Evolutionary conservation across 108 stramenopile genomes (phyloP).

Genomic region (Bacterosira constricta): DNA sequence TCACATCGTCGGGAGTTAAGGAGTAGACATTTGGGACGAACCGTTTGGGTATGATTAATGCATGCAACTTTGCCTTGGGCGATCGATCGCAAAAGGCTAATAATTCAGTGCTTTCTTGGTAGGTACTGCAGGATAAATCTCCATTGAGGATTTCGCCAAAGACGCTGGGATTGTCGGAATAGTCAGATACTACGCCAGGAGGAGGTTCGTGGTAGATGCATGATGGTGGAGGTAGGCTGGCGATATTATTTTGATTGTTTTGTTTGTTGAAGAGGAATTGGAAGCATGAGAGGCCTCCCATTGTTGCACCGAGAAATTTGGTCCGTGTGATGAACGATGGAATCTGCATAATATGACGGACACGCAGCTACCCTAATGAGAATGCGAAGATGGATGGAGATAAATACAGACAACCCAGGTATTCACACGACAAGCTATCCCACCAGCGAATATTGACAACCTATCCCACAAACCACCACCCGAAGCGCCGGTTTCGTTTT

Average conservation of each 20-base stretch:
- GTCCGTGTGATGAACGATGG: not conserved
- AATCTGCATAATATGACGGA: no score
- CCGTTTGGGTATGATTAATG: slow-evolving; percentile 71
- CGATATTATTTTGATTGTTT: not conserved
- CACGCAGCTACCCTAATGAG: no score
- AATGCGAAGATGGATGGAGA: no score
- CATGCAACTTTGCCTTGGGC: slow-evolving; percentile 63
- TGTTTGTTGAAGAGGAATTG: not conserved
- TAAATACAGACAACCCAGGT: no score
- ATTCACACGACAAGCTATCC: no score
- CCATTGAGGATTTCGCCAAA: slow-evolving; percentile 76
- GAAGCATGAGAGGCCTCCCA: not conserved
- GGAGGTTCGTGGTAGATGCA: slow-evolving; percentile 27
- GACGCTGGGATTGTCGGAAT: slow-evolving; percentile 64
- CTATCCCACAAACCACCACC: no score
- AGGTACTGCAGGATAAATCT: slow-evolving; percentile 37
- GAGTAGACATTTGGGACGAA: slow-evolving; percentile 41
- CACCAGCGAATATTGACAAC: no score
- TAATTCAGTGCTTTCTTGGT: slow-evolving; percentile 45
- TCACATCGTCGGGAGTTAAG: slow-evolving; percentile 19
- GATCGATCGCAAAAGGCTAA: slow-evolving; percentile 66
- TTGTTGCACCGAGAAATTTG: not conserved
- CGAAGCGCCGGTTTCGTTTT: no score
- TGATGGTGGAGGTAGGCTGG: slow-evolving; percentile 7
- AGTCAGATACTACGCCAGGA: not conserved